phyloP scores from a whole-genome alignment of 2,329 filamentous ascomycete genomes.

The Alternaria brassicicola region DNA sequence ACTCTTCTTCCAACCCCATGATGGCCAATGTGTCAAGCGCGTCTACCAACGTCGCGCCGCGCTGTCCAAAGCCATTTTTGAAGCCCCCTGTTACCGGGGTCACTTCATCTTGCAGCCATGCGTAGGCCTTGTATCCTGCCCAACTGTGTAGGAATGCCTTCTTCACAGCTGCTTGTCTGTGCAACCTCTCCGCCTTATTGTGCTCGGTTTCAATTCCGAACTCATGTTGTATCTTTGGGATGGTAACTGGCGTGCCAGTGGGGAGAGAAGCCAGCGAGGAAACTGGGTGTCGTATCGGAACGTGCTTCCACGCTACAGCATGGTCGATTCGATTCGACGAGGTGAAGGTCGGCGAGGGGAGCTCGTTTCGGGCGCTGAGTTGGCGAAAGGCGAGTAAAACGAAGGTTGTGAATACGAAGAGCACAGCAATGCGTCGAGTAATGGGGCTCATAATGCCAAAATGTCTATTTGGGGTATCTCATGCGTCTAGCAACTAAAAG shows the following conservation, averaged over 20 bases:
- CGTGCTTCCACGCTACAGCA: constrained; percentile 43
- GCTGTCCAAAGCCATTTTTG: constrained; percentile 60
- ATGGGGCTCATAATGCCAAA: constrained; percentile 33
- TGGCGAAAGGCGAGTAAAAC: constrained; percentile 42
- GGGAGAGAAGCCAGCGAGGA: constrained; percentile 42
- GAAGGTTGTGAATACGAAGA: constrained; percentile 35
- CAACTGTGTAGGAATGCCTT: constrained; percentile 49
- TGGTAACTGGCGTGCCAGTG: constrained; percentile 32
- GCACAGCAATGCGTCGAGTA: constrained; percentile 38
- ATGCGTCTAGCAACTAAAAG: not conserved
- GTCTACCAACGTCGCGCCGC: constrained; percentile 66
- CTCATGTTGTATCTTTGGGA: constrained; percentile 48
- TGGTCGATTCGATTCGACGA: constrained; percentile 35
- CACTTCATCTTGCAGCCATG: constrained; percentile 62
- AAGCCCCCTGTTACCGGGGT: constrained; percentile 56
- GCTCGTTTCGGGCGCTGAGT: constrained; percentile 23
- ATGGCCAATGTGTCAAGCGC: constrained; percentile 67
- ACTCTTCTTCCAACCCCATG: constrained; percentile 64
- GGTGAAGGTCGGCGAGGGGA: constrained; percentile 29
- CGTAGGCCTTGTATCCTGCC: constrained; percentile 59
- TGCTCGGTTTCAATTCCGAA: constrained; percentile 45
- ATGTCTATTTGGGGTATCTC: constrained; percentile 6
- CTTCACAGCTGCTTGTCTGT: constrained; percentile 45
- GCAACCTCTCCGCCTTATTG: constrained; percentile 38
- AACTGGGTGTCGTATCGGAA: constrained; percentile 41